phyloP scores from a whole-genome alignment of 2,329 filamentous ascomycete genomes.

The Pseudogymnoascus sp. region DNA sequence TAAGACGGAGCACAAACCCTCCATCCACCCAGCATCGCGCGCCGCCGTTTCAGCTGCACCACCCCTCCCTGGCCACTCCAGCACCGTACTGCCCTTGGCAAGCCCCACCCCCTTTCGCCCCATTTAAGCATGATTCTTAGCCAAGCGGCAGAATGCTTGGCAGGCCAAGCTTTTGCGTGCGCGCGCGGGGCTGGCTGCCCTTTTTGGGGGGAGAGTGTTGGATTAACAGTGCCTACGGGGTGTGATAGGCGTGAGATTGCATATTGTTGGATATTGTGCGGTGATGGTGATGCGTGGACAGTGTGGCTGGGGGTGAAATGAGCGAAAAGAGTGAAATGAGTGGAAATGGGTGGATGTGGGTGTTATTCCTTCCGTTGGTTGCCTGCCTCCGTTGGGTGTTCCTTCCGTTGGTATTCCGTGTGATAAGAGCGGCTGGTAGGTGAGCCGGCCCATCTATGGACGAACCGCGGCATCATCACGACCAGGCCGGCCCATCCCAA shows the following conservation, averaged over 20 bases:
- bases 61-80: not conserved
- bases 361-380: not conserved
- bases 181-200: not conserved
- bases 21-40: not conserved
- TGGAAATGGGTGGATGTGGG: not conserved
- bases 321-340: not conserved
- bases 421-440: not conserved
- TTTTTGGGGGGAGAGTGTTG: not conserved
- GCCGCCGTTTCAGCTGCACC: not conserved
- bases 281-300: not conserved
- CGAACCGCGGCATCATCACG: not conserved
- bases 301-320: not conserved
- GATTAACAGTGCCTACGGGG: too few species aligned
- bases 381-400: not conserved
- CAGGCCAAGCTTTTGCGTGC: not conserved
- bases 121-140: slow-evolving; percentile 4
- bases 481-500: not conserved
- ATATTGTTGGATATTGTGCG: not conserved
- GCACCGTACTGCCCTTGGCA: not conserved
- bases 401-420: not conserved
- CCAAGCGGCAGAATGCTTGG: slow-evolving; percentile 1
- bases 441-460: not conserved
- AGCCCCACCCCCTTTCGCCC: not conserved
- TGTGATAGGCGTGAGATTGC: not conserved
- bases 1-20: not conserved